Evolutionary conservation across 1,284 basidiomycete species (phyloP), one percentile per base, ranked within the genome.

Genomic region (Melampsora americana): DNA sequence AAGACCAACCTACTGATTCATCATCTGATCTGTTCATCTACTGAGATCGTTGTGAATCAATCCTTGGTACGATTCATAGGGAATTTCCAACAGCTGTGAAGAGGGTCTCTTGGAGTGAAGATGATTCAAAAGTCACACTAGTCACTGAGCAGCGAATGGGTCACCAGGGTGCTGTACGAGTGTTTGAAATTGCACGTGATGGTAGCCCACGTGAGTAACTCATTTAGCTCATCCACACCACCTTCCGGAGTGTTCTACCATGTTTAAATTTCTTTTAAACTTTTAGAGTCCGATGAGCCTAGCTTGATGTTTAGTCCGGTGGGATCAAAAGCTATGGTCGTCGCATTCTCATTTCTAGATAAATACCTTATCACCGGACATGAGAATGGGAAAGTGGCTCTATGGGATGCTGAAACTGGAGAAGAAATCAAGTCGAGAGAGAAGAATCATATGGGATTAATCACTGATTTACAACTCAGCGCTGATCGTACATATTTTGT

Each of bases 101-200:
- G 87, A 87, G 95, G 66, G 95, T 98, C 35, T 88, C 90, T 16
- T 93, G 91, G 85, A 93, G 89, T 83, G 91, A 92, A 79, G 90
- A 93, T 81, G 92, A 93, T 83, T 87, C 88, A 69, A 87, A 89
- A 82, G 86, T 95, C 60, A 89, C 98, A 42, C 93, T 92, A 82
- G 92, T 98, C 80, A 99, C 96, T 0, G 96, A 99, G 85, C 93
- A 96, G 84, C 90, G 96, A 78, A 94, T 94, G 90, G 95, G 95
- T 1, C 85, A 89, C 84, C 90, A 92, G 46, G 83, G 83, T 78
- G 88, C 90, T n/a, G 89, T 95, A 79, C 89, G 93, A 56, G 90
- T 97, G 69, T 98, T 96, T 84, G 85, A 89, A 79, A 89, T 99
- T 83, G 92, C 92, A 85, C 85, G 89, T 67, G 90, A 91, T 48